A percentile compares a stretch with the other conserved stretches of the same genome.
These are phyloP conservation scores for Candida endomychidarum DNA, from an alignment of 805 yeast species.

Conservation along the genomic window DNA sequence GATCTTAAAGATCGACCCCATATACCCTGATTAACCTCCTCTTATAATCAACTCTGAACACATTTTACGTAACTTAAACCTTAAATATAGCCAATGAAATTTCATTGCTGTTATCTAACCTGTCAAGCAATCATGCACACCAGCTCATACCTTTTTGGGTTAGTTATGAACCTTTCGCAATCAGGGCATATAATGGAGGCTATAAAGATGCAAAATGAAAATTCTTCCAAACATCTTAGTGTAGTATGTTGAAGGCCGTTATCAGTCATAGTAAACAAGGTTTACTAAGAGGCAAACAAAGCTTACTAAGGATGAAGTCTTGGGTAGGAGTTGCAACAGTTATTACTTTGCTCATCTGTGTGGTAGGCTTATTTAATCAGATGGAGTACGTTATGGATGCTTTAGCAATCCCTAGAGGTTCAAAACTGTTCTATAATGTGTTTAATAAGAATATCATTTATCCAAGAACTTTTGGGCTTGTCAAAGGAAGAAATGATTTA, in stretches of 20 bases:
- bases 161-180: not conserved
- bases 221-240: not conserved
- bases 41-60: too few species aligned
- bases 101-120: too few species aligned
- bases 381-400: not conserved
- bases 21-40: too few species aligned
- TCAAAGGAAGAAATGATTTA: slow-evolving; percentile 5
- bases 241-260: not conserved
- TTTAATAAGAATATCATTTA: slow-evolving; percentile 11
- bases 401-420: not conserved
- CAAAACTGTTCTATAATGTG: not conserved
- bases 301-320: not conserved
- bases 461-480: slow-evolving; percentile 7
- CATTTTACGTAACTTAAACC: too few species aligned
- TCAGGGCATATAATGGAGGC: slow-evolving; percentile 2
- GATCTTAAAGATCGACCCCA: too few species aligned
- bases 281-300: not conserved
- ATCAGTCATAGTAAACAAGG: not conserved
- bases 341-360: not conserved
- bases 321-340: not conserved
- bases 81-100: too few species aligned
- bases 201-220: not conserved
- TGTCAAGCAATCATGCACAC: slow-evolving; percentile 1
- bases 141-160: not conserved
- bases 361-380: not conserved